A percentile compares a stretch with the other conserved stretches of the same genome.
Conservation (phyloP, 2,329 filamentous ascomycete species). For the Colletotrichum sojae region DNA sequence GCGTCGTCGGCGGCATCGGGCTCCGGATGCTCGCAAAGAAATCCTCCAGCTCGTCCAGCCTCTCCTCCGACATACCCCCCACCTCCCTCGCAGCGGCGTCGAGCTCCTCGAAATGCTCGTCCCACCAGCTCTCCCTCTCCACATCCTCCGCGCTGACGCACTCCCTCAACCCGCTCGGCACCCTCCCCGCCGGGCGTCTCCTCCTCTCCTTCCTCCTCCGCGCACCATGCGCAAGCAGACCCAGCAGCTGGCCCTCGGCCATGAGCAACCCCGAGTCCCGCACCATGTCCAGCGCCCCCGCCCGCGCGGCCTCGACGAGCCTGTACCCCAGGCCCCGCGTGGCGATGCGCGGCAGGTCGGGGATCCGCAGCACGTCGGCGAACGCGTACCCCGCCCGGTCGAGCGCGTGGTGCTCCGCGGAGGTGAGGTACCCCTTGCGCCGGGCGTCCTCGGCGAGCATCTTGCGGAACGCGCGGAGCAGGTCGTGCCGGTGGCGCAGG, state of each 20-base stretch:
- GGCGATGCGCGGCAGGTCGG: conserved; percentile 23
- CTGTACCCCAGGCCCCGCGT: not conserved
- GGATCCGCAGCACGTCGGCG: conserved; percentile 18
- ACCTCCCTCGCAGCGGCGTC: not conserved
- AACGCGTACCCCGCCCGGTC: conserved; percentile 15
- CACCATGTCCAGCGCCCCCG: conserved; percentile 6
- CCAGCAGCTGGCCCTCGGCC: conserved; percentile 19
- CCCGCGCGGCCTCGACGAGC: conserved; percentile 20
- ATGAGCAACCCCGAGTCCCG: conserved; percentile 19
- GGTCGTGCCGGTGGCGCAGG: conserved; percentile 2
- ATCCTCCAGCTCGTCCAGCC: not conserved
- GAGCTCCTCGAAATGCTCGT: not conserved
- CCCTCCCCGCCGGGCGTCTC: not conserved
- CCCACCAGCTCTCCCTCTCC: not conserved
- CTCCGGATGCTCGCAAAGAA: conserved; percentile 4
- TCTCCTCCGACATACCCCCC: not conserved
- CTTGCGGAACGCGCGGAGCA: conserved; percentile 32
- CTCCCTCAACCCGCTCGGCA: conserved; percentile 12
- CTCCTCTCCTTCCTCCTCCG: not conserved
- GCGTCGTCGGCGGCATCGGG: not conserved
- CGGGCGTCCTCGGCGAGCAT: conserved; percentile 3
- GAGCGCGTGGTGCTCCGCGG: conserved; percentile 19
- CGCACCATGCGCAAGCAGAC: not conserved
- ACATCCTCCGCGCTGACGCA: conserved; percentile 5
- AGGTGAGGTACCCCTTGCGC: conserved; percentile 12